A percentile compares a stretch with the other conserved stretches of the same genome.
phyloP scores from a whole-genome alignment of 2,329 filamentous ascomycete genomes.

The Rhynchosporium secalis region DNA sequence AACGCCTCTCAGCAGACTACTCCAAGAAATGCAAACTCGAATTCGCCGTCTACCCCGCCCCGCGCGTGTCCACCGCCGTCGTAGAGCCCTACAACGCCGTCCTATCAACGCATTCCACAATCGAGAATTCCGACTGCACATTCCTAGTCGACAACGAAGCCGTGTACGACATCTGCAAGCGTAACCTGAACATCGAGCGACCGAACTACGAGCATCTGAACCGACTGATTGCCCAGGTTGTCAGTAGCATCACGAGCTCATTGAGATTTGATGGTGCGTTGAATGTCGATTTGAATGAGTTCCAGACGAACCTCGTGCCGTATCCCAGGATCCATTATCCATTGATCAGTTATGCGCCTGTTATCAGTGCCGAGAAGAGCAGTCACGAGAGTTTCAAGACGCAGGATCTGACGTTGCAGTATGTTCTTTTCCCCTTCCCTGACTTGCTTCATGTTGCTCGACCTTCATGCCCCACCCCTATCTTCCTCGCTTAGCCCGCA shows the following conservation, averaged over 20 bases:
- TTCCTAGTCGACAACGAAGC: constrained; percentile 70
- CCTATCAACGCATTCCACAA: constrained; percentile 57
- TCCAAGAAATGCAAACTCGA: constrained; percentile 70
- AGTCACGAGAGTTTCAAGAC: constrained; percentile 68
- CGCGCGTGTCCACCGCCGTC: constrained; percentile 63
- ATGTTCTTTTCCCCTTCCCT: constrained; percentile 31
- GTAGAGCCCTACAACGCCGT: constrained; percentile 69
- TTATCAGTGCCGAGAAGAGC: constrained; percentile 60
- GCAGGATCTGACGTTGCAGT: constrained; percentile 64
- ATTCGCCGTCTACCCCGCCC: constrained; percentile 65
- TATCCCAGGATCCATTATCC: constrained; percentile 69
- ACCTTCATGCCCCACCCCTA: constrained; percentile 12
- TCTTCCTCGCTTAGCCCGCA: not conserved
- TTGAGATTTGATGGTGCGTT: constrained; percentile 65
- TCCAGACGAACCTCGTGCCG: constrained; percentile 69
- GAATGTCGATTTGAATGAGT: constrained; percentile 68
- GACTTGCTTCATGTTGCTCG: constrained; percentile 13
- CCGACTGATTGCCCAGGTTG: constrained; percentile 66
- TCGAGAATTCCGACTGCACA: constrained; percentile 67
- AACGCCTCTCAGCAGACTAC: constrained; percentile 64
- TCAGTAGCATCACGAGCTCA: constrained; percentile 66
- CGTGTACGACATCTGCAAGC: constrained; percentile 67
- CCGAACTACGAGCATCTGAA: constrained; percentile 66
- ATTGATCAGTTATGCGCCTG: constrained; percentile 64
- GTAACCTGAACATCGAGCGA: constrained; percentile 63